Percentiles rank a stretch among this genome's conserved stretches.
Evolutionary conservation across 2,329 filamentous ascomycete genomes (phyloP).

Genomic region (Allantophomopsis lycopodina): DNA sequence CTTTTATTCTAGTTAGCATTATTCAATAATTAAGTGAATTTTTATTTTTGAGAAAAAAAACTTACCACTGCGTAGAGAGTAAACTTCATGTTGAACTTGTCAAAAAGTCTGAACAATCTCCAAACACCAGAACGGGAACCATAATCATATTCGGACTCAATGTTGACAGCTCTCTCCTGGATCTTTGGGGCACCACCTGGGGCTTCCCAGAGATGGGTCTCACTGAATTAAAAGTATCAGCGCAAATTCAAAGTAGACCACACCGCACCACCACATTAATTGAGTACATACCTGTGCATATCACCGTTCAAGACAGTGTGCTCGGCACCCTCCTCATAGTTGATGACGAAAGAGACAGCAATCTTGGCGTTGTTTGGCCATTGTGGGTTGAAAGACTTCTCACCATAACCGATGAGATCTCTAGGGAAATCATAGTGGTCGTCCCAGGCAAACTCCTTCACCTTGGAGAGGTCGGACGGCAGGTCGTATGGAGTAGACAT

Average conservation of each 20-base stretch:
- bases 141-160: constrained; percentile 18
- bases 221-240: constrained; percentile 2
- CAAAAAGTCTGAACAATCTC: constrained; percentile 24
- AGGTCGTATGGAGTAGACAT: background rate
- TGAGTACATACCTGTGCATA: constrained; percentile 5
- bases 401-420: constrained; percentile 12
- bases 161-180: constrained; percentile 10
- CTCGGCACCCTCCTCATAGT: constrained; percentile 12
- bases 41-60: too few species aligned
- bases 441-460: constrained; percentile 13
- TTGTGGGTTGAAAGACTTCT: constrained; percentile 12
- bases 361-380: constrained; percentile 18
- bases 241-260: too few species aligned
- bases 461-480: constrained; percentile 5
- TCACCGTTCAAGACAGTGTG: constrained; percentile 9
- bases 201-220: constrained; percentile 22
- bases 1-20: too few species aligned
- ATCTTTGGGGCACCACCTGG: constrained; percentile 3
- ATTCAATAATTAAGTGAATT: too few species aligned
- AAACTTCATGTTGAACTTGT: constrained; percentile 24
- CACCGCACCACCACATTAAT: too few species aligned
- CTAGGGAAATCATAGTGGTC: constrained; percentile 14
- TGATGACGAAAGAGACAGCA: constrained; percentile 13
- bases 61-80: constrained; percentile 21
- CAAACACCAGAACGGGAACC: constrained; percentile 21